Percentiles rank a stretch among this genome's conserved stretches.
Conservation (phyloP, 257 asterid species). For the Gentiana straminea region DNA sequence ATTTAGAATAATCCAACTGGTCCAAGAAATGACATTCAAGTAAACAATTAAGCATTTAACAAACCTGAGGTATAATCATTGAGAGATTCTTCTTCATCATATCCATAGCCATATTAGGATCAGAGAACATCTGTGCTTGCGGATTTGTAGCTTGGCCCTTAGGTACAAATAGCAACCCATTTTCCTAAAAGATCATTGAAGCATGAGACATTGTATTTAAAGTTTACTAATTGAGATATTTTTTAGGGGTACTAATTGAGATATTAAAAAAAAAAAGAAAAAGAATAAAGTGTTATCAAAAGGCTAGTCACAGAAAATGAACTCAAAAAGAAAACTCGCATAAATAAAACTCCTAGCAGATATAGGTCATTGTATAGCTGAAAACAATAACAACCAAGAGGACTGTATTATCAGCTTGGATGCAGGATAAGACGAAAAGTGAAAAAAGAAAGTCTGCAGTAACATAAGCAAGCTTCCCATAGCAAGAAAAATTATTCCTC, state of each 20-base stretch:
- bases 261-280: too few species aligned
- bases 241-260: too few species aligned
- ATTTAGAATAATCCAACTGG: conserved; percentile 7
- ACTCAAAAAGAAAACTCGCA: not conserved
- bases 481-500: too few species aligned
- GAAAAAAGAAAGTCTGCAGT: too few species aligned
- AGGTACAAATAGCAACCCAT: conserved; percentile 72
- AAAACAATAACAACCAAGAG: not conserved
- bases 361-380: not conserved
- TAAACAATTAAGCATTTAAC: conserved; percentile 10
- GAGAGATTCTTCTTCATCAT: conserved; percentile 96
- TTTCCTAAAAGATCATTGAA: conserved; percentile 48
- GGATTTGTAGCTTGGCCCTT: conserved; percentile 85
- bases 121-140: conserved; percentile 97
- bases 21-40: conserved; percentile 6
- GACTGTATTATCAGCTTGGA: too few species aligned
- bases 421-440: too few species aligned
- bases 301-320: not conserved
- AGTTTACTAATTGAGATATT: too few species aligned
- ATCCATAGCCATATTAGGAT: conserved; percentile 98
- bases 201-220: not conserved
- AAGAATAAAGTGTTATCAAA: too few species aligned
- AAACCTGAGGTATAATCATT: conserved; percentile 93
- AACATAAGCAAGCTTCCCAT: too few species aligned
- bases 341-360: not conserved